A percentile compares a stretch with the other conserved stretches of the same genome.
Conservation (phyloP, 345 rosid genomes). For the Crucihimalaya himalaica region DNA sequence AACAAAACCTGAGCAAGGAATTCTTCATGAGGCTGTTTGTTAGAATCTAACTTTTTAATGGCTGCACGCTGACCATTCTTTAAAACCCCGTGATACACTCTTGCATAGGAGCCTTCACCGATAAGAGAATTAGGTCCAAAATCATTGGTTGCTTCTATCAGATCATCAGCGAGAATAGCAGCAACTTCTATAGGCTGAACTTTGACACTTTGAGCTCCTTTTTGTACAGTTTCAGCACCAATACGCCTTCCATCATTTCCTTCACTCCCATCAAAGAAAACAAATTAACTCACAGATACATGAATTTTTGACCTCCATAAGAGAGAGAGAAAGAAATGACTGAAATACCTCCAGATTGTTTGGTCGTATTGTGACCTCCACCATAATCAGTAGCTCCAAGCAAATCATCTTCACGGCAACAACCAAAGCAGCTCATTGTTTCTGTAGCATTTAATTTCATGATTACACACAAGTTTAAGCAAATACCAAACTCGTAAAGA, state of each 20-base stretch:
- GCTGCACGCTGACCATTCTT: slow-evolving; percentile 53
- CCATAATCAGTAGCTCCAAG: slow-evolving; percentile 63
- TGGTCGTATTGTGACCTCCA: slow-evolving; percentile 57
- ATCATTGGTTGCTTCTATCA: slow-evolving; percentile 58
- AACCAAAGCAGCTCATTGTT: slow-evolving; percentile 69
- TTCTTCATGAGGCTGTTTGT: slow-evolving; percentile 56
- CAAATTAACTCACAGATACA: neutral
- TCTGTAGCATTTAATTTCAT: neutral
- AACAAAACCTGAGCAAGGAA: slow-evolving; percentile 44
- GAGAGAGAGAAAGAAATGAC: neutral
- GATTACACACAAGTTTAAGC: neutral
- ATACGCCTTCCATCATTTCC: slow-evolving; percentile 49
- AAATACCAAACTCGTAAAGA: neutral
- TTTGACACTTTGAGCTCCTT: slow-evolving; percentile 54
- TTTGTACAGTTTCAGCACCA: slow-evolving; percentile 51
- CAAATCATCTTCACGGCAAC: slow-evolving; percentile 65
- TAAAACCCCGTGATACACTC: slow-evolving; percentile 59
- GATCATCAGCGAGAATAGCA: slow-evolving; percentile 50
- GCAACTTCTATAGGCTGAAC: slow-evolving; percentile 70
- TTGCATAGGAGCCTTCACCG: slow-evolving; percentile 73
- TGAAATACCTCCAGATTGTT: slow-evolving; percentile 62
- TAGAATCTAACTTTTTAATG: slow-evolving; percentile 62
- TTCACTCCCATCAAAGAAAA: slow-evolving; percentile 20
- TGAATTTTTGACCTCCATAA: neutral
- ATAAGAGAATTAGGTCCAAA: slow-evolving; percentile 52